Base-by-base conservation (phyloP, 1,139 yeast genomes). In the Suhomyces bokatorum region DNA sequence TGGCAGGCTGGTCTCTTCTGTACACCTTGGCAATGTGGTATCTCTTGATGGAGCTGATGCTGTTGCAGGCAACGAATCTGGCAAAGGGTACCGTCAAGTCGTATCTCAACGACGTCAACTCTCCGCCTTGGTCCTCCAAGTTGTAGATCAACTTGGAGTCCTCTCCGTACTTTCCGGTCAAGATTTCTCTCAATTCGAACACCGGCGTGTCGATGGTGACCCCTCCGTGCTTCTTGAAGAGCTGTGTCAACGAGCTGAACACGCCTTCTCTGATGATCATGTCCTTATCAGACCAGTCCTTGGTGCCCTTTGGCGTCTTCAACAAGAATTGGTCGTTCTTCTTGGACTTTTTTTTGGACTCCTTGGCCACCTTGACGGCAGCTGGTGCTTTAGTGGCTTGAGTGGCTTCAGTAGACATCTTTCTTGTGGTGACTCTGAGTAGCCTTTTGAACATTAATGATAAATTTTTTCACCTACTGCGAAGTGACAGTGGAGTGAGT, bases 41-140 rank as follows among this genome's bases (percentile, higher is more conserved):
- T 63, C 99, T 80, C 71, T 93, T 93, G 68, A 93, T 93, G 62
- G 76, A 81, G 57, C 88, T 85, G 51, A 93, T 79, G 59, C 88
- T 89, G 73, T 93, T 93, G 85, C 89, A 86, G 30, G 99, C 99
- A 45, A 93, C 95, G 62, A 80, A 93, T 64, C 99, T 80, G 11
- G 99, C 99, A 70, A 93, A 93, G 44, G 99, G 99, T 37, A 93
- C 99, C 0, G 99, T 93, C 66, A 93, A 78, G 66, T 93, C 99
- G 64, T 93, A 93, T 67, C 99, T 83, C 62, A 93, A 77, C 14
- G 97, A 90, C 24, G 97, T 88, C 56, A 93, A 72, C 68, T 93
- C 99, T 56, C 99, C 99, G 60, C 99, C 99, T 73, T 93, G 99
- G 66, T 93, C 99, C 67, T 93, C 95, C 60, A 93, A 78, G 66